Evolutionary conservation across 2,329 filamentous ascomycete genomes (phyloP).

Genomic region (Arthrinium puccinioides): DNA sequence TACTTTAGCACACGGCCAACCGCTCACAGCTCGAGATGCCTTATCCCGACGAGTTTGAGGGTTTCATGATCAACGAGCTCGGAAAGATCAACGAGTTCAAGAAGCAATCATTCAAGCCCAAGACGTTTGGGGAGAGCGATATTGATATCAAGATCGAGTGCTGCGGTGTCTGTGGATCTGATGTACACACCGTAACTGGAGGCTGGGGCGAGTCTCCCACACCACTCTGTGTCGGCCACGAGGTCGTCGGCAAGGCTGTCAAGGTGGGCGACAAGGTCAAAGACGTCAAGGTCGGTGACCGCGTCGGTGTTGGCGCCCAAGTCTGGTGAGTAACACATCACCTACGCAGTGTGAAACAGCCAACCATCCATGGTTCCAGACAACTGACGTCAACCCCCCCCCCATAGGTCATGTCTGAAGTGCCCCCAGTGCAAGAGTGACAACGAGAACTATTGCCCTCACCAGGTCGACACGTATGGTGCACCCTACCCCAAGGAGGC

Average conservation of each 20-base stretch:
- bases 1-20: no score
- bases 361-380: no score
- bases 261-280: slow-evolving; percentile 30
- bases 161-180: slow-evolving; percentile 51
- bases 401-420: slow-evolving; percentile 2
- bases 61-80: slow-evolving; percentile 23
- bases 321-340: slow-evolving; percentile 42
- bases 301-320: slow-evolving; percentile 58
- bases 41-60: slow-evolving; percentile 21
- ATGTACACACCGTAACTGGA: slow-evolving; percentile 33
- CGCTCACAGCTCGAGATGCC: slow-evolving; percentile 19
- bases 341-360: no score
- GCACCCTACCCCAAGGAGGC: slow-evolving; percentile 49
- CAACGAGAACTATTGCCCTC: slow-evolving; percentile 44
- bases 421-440: slow-evolving; percentile 27
- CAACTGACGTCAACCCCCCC: no score
- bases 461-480: slow-evolving; percentile 50
- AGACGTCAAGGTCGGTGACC: slow-evolving; percentile 51
- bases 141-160: slow-evolving; percentile 63
- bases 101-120: slow-evolving; percentile 23
- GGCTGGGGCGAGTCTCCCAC: slow-evolving; percentile 23
- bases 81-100: slow-evolving; percentile 22
- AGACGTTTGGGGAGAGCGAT: slow-evolving; percentile 41
- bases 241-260: slow-evolving; percentile 48
- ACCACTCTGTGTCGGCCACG: slow-evolving; percentile 50